Evolutionary conservation across 768 basidiomycete species (phyloP).

Genomic region (Auriscalpium orientale): DNA sequence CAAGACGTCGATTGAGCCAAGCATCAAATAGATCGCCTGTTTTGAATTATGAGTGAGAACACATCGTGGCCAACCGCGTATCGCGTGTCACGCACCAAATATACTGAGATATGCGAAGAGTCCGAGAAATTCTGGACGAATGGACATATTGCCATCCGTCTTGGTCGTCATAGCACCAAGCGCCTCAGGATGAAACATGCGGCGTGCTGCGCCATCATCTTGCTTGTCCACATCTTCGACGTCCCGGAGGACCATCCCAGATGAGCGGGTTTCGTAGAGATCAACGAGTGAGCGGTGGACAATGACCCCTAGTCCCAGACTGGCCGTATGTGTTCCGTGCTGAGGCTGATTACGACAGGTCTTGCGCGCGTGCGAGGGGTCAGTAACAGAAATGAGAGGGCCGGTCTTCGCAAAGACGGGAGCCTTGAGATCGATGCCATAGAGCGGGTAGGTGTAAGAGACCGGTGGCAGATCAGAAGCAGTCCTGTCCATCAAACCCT

Average conservation of each 20-base stretch:
- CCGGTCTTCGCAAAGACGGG: constrained; percentile 19
- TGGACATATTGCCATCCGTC: constrained; percentile 1
- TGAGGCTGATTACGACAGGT: constrained; percentile 21
- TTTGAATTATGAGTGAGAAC: neutral
- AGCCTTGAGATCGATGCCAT: constrained; percentile 16
- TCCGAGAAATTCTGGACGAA: constrained; percentile 13
- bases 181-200: constrained; percentile 18
- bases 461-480: constrained; percentile 5
- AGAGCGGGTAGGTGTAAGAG: constrained; percentile 15
- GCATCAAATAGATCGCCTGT: constrained; percentile 19
- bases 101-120: constrained; percentile 21
- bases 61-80: neutral
- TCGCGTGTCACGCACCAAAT: constrained; percentile 9
- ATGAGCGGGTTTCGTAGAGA: constrained; percentile 7
- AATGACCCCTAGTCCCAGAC: constrained; percentile 16
- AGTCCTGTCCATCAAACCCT: constrained; percentile 16
- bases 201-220: constrained; percentile 23
- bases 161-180: constrained; percentile 8
- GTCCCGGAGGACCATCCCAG: constrained; percentile 16
- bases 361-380: constrained; percentile 17
- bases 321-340: constrained; percentile 20
- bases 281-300: constrained; percentile 18
- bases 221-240: constrained; percentile 23
- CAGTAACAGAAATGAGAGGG: constrained; percentile 10
- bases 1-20: constrained; percentile 19